These are phyloP conservation scores for Amanita jacksonii DNA, from an alignment of 768 basidiomycete species.

Conservation along the genomic window DNA sequence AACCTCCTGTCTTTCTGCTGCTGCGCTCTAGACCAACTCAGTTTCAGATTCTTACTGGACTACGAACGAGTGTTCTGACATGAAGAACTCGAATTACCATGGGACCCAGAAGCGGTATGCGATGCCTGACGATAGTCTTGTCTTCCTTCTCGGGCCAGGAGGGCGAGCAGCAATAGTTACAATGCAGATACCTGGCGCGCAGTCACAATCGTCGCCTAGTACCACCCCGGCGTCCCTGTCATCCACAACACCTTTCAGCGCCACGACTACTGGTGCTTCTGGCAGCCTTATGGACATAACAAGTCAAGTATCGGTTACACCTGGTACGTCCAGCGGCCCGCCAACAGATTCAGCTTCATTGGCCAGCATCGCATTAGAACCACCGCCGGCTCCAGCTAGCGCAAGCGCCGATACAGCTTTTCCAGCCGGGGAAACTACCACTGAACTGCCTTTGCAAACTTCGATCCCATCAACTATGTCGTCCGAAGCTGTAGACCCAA, in stretches of 20 bases:
- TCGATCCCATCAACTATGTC: constrained; percentile 7
- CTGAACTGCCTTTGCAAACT: not conserved
- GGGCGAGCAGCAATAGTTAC: not conserved
- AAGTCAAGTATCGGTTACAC: not conserved
- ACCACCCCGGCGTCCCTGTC: not conserved
- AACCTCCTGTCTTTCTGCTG: not conserved
- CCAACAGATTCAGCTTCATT: not conserved
- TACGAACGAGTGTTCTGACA: not conserved
- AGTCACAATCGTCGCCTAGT: not conserved
- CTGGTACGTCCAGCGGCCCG: not conserved
- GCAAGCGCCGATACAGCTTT: not conserved
- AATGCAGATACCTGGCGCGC: not conserved
- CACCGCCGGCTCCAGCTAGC: not conserved
- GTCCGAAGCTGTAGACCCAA: constrained; percentile 11
- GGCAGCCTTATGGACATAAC: not conserved
- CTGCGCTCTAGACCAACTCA: constrained; percentile 1
- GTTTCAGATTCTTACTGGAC: constrained; percentile 1
- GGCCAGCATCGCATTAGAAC: not conserved
- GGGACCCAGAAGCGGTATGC: not conserved
- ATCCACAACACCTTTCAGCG: not conserved
- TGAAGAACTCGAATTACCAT: not conserved
- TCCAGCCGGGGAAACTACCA: not conserved
- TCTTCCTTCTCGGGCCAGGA: constrained; percentile 4
- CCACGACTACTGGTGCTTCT: constrained; percentile 4
- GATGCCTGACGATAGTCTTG: not conserved